phyloP scores from a whole-genome alignment of 148 eudicot genomes.

The Heliosperma pusillum region DNA sequence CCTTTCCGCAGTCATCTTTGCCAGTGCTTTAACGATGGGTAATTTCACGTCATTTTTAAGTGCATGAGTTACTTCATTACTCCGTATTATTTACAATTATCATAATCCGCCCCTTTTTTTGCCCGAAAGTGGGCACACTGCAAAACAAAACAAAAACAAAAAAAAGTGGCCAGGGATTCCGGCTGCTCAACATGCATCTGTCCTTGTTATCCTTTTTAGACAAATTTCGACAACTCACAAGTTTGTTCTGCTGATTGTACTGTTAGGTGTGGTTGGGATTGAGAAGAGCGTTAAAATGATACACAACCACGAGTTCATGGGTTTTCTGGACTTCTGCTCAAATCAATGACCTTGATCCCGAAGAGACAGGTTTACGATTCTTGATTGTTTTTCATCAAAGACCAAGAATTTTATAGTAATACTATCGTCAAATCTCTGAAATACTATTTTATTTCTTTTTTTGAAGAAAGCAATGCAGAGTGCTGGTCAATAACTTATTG shows the following conservation, averaged over 20 bases:
- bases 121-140: too few relatives aligned
- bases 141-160: too few relatives aligned
- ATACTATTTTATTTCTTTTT: background rate
- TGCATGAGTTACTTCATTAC: background rate
- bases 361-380: too few relatives aligned
- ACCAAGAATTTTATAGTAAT: background rate
- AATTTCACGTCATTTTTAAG: constrained; percentile 9
- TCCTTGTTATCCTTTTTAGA: too few relatives aligned
- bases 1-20: constrained; percentile 83
- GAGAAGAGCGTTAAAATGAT: constrained; percentile 70
- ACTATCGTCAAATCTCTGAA: too few relatives aligned
- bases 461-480: constrained; percentile 4
- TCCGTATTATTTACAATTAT: background rate
- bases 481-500: constrained; percentile 45
- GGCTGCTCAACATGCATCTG: too few relatives aligned
- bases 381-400: background rate
- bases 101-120: too few relatives aligned
- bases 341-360: constrained; percentile 41
- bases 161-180: background rate
- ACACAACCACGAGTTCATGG: constrained; percentile 72
- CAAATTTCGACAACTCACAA: background rate
- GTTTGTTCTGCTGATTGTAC: background rate
- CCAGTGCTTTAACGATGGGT: constrained; percentile 98
- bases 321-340: constrained; percentile 72
- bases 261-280: constrained; percentile 73